Percentiles rank a stretch among this genome's conserved stretches.
These are phyloP conservation scores for Tanacetum coccineum DNA, from an alignment of 129 eudicot genomes.

Conservation along the genomic window DNA sequence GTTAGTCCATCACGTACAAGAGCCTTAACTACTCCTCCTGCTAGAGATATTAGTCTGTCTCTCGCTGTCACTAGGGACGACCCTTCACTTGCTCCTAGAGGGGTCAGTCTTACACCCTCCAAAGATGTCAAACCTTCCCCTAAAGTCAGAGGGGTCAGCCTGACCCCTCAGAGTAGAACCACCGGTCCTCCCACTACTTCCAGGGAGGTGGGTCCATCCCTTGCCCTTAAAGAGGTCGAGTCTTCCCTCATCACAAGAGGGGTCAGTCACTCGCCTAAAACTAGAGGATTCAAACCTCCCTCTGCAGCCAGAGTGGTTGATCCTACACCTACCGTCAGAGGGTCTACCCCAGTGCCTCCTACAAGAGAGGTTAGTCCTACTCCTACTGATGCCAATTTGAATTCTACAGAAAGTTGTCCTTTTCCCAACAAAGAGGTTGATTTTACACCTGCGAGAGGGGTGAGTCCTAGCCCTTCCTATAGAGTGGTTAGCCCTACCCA, in stretches of 20 bases:
- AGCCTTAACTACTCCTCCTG: background rate
- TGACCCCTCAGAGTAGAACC: background rate
- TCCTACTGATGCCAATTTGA: conserved; percentile 8
- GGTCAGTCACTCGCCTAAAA: background rate
- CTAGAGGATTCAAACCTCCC: background rate
- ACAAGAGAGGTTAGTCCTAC: background rate
- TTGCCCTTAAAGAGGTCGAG: background rate
- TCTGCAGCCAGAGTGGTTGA: background rate
- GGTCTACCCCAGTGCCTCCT: conserved; percentile 1
- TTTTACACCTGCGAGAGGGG: background rate
- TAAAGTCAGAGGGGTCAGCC: too few species aligned
- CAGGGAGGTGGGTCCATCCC: background rate
- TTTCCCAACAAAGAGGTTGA: background rate
- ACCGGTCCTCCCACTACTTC: background rate
- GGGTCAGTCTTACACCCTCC: background rate
- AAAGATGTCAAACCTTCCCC: too few species aligned
- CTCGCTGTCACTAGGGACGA: conserved; percentile 1
- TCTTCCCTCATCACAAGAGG: background rate
- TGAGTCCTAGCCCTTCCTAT: background rate
- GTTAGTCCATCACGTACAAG: conserved; percentile 19
- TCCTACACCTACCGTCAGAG: background rate
- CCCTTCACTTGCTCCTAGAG: background rate
- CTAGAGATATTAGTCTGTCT: conserved; percentile 12
- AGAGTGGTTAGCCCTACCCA: conserved; percentile 31
- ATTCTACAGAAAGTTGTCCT: background rate